A percentile compares a stretch with the other conserved stretches of the same genome.
Evolutionary conservation across 441 rosid genomes (phyloP).

Genomic region (Gossypium davidsonii): DNA sequence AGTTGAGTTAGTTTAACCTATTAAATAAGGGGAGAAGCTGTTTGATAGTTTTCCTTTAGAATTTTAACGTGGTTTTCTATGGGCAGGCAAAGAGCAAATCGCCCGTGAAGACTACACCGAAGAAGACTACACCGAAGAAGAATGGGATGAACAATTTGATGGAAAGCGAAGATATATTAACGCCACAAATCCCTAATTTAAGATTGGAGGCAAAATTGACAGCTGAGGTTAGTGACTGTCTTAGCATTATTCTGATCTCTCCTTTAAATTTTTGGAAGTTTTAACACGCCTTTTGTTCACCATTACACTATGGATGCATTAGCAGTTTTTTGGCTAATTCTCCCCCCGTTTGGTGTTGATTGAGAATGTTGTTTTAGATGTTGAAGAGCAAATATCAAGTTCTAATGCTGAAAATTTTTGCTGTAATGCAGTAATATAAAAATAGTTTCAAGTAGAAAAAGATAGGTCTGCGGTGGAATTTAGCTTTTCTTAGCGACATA

Average conservation of each 20-base stretch:
- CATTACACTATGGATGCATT: background rate
- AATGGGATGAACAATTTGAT: slow-evolving; percentile 24
- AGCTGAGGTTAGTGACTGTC: slow-evolving; percentile 49
- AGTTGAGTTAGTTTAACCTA: slow-evolving; percentile 3
- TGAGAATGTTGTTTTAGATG: background rate
- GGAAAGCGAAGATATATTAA: slow-evolving; percentile 21
- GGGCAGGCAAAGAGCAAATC: slow-evolving; percentile 35
- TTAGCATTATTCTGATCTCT: background rate
- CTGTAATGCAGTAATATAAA: background rate
- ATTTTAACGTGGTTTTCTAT: background rate
- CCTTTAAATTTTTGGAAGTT: background rate
- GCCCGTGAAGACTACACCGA: slow-evolving; percentile 34
- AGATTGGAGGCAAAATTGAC: slow-evolving; percentile 68
- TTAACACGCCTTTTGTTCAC: background rate
- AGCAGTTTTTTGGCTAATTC: background rate
- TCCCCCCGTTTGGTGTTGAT: background rate
- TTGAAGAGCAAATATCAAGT: background rate
- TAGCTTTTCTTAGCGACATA: background rate
- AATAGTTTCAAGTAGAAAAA: background rate
- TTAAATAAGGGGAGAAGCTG: background rate
- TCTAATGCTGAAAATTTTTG: background rate
- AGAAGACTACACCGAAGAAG: slow-evolving; percentile 44
- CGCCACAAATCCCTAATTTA: slow-evolving; percentile 54
- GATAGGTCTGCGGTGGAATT: background rate
- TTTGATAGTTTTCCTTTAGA: background rate